Conservation (phyloP, 2,329 filamentous ascomycete genomes). For the Neonectria hederae region DNA sequence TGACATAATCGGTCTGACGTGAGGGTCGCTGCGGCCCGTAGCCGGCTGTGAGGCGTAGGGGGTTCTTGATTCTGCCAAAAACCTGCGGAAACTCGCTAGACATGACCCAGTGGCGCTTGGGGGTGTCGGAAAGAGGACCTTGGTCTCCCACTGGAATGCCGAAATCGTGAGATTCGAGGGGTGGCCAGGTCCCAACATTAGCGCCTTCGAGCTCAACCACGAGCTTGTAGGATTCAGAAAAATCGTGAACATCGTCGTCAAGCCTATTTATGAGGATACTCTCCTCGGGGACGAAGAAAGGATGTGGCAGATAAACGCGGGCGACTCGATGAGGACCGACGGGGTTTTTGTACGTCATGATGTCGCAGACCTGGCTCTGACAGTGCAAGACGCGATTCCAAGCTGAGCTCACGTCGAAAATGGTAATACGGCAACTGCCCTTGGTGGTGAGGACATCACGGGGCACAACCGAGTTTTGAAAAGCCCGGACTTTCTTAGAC, state of each 20-base stretch:
- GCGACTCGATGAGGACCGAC: conserved; percentile 57
- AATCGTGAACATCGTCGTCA: conserved; percentile 57
- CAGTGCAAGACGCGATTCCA: conserved; percentile 59
- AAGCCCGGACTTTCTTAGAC: conserved; percentile 49
- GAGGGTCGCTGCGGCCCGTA: conserved; percentile 37
- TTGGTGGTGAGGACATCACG: conserved; percentile 45
- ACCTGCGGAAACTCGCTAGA: conserved; percentile 54
- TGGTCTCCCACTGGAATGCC: conserved; percentile 38
- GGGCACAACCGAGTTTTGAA: conserved; percentile 42
- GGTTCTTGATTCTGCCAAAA: conserved; percentile 53
- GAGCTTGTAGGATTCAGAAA: conserved; percentile 61
- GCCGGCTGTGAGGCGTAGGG: conserved; percentile 43
- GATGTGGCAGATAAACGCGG: conserved; percentile 57
- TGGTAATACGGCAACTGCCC: conserved; percentile 51
- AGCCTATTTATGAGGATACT: conserved; percentile 60
- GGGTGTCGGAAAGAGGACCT: conserved; percentile 29
- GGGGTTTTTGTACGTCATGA: conserved; percentile 60
- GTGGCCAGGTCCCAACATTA: conserved; percentile 62
- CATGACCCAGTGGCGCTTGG: conserved; percentile 50
- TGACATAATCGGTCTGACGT: conserved; percentile 54
- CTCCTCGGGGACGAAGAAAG: conserved; percentile 63
- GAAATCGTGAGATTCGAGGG: conserved; percentile 52
- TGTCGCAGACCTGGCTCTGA: conserved; percentile 63
- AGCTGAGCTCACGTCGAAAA: conserved; percentile 48
- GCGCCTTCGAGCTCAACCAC: conserved; percentile 63